Conservation (phyloP, 106 monocot genomes). For the Phalaenopsis aphrodite region DNA sequence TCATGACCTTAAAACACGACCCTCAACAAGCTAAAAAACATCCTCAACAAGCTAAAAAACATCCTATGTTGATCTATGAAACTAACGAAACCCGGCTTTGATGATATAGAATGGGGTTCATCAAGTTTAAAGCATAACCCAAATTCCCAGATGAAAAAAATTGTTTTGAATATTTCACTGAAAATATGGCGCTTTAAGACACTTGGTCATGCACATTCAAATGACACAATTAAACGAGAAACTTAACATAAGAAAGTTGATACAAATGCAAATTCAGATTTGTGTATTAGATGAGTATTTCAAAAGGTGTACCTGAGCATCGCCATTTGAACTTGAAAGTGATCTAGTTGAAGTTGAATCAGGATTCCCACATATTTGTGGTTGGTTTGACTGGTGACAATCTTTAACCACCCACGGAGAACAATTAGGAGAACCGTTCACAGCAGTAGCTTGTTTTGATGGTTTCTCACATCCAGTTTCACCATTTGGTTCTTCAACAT, state of each 20-base stretch:
- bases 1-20: neutral
- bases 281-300: neutral
- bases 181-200: neutral
- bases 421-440: conserved; percentile 12
- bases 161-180: neutral
- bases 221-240: neutral
- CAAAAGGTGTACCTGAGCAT: conserved; percentile 43
- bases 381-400: conserved; percentile 48
- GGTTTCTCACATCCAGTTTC: conserved; percentile 14
- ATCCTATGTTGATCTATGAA: neutral
- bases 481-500: conserved; percentile 26
- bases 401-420: conserved; percentile 33
- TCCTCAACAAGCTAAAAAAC: neutral
- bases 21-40: neutral
- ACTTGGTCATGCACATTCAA: neutral
- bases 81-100: neutral
- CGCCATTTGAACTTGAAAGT: conserved; percentile 54
- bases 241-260: neutral
- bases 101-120: neutral
- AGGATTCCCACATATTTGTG: conserved; percentile 61
- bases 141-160: neutral
- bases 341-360: conserved; percentile 60
- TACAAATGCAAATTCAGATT: neutral
- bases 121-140: neutral
- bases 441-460: conserved; percentile 7